These are phyloP conservation scores for Solanum raphanifolium DNA, from an alignment of 257 asterid species.

Conservation along the genomic window DNA sequence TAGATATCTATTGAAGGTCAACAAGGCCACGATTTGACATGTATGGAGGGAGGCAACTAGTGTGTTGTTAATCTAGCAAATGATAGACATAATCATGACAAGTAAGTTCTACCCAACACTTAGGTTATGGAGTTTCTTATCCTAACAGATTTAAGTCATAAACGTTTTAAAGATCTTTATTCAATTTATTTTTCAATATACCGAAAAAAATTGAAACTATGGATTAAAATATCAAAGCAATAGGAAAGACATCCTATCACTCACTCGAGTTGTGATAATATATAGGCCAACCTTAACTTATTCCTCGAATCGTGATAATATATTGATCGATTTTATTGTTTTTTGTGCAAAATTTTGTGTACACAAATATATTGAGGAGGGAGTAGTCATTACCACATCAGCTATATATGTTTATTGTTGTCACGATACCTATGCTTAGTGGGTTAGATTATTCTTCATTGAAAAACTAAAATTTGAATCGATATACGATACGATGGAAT, in stretches of 20 bases:
- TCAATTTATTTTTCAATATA: no score
- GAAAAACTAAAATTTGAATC: not conserved
- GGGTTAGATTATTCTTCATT: not conserved
- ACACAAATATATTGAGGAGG: not conserved
- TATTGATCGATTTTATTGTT: not conserved
- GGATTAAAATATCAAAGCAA: not conserved
- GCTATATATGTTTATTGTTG: not conserved
- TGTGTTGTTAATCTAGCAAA: no score
- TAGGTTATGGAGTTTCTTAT: not conserved
- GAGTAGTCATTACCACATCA: not conserved
- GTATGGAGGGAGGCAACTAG: not conserved
- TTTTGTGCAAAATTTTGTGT: not conserved
- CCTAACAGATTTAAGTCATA: not conserved
- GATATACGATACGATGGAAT: not conserved
- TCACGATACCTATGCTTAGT: not conserved
- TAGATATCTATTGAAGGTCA: not conserved
- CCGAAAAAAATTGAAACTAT: not conserved
- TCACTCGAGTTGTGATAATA: not conserved
- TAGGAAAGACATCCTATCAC: not conserved
- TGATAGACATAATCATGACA: not conserved
- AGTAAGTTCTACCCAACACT: not conserved
- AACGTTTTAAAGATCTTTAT: not conserved
- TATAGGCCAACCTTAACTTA: not conserved
- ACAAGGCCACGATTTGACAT: not conserved
- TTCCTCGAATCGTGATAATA: not conserved